These are phyloP conservation scores for Citrus cavaleriei DNA, from an alignment of 345 rosid genomes.

Conservation along the genomic window DNA sequence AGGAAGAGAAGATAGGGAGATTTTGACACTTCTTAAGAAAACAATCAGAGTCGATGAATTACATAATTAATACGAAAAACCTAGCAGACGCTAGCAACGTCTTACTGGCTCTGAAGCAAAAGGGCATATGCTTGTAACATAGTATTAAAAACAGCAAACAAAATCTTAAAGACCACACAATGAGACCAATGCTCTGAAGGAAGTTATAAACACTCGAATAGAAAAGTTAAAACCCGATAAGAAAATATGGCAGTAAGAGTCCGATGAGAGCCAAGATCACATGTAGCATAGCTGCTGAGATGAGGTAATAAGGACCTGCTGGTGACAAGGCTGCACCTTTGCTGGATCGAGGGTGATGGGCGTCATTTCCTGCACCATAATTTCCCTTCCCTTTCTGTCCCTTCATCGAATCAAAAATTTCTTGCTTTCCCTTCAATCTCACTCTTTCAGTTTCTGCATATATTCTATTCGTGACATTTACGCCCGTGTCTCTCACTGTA, in stretches of 20 bases:
- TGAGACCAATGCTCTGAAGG: neutral
- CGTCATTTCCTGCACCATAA: slow-evolving; percentile 25
- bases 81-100: neutral
- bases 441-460: neutral
- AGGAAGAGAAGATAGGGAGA: neutral
- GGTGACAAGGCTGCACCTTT: slow-evolving; percentile 17
- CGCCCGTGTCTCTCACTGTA: slow-evolving; percentile 11
- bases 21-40: no score
- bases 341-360: slow-evolving; percentile 10
- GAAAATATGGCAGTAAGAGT: neutral
- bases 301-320: slow-evolving; percentile 6
- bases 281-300: neutral
- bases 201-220: neutral
- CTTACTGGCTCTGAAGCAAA: no score
- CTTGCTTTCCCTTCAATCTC: neutral
- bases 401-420: neutral
- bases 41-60: neutral
- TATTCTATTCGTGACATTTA: neutral
- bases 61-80: neutral
- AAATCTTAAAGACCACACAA: neutral
- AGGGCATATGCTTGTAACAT: no score
- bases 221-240: neutral
- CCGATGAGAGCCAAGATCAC: slow-evolving; percentile 11
- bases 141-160: neutral
- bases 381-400: slow-evolving; percentile 29